Evolutionary conservation across 2,329 filamentous ascomycete genomes (phyloP), one percentile per base, ranked within the genome.

Genomic region (Botrytis fabae): DNA sequence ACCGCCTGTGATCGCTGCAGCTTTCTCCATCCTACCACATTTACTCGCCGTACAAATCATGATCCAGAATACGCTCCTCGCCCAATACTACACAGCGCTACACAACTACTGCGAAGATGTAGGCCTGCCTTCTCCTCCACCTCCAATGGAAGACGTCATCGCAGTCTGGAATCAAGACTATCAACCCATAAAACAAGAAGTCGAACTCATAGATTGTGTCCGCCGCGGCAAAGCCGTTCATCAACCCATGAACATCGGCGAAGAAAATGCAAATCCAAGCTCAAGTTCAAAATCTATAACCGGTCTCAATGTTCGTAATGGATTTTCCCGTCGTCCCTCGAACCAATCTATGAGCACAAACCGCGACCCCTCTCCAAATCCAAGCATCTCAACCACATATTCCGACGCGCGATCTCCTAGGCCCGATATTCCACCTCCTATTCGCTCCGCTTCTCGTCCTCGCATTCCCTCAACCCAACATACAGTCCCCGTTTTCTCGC

Each of bases 41-140:
- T 84, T 97, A 32, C 85, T 95, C 18, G 86, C 87, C 59, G 86
- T 87, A 51, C 91, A 95, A 78, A 89, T 95, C 62, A 86, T 92
- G 79, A 90, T 94, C 42, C 93, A 95, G 81, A 94, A 94, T 80
- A 88, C 90, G 64, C 85, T 96, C 69, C 88, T 96, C 8, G 93
- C 90, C 0, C 86, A 94, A 75, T 90, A 93, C 77, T 96, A 96
- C 82, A 96, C 93, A 1, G 86, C 90, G 7, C 83, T 95, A 10
- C 90, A 94, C 80, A 89, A 88, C 73, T 96, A 92, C 81, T 93
- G 91, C 77, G 85, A 90, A 76, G 87, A 91, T 44, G 85, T 90
- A 77, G 85, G 87, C 8, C 91, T 94, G 78, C 91, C 91, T 0
- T 91, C 91, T 63, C 91, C 92, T 1, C 86, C 93, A 18, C 91